phyloP scores from a whole-genome alignment of 495 filamentous ascomycete species.

The Penicillium atrosanguineum region DNA sequence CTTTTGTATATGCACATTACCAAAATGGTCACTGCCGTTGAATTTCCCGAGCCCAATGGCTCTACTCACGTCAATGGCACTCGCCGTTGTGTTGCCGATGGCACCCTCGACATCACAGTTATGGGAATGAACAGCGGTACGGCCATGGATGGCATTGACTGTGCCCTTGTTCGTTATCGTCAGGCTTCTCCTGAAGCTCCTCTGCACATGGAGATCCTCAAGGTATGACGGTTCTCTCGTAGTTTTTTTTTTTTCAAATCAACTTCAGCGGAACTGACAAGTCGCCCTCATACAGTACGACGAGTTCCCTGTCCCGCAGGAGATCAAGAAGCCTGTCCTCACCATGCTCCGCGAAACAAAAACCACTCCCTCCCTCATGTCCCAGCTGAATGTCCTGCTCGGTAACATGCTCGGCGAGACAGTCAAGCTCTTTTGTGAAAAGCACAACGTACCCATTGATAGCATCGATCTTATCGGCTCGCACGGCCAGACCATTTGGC shows the following conservation, averaged over 20 bases:
- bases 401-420: conserved; percentile 45
- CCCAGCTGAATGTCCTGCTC: conserved; percentile 45
- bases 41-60: conserved; percentile 8
- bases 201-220: conserved; percentile 40
- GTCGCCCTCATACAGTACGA: conserved; percentile 13
- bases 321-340: conserved; percentile 50
- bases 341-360: conserved; percentile 46
- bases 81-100: conserved; percentile 11
- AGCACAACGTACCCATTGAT: conserved; percentile 37
- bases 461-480: conserved; percentile 49
- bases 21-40: conserved; percentile 9
- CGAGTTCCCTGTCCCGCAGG: conserved; percentile 37
- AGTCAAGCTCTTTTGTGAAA: conserved; percentile 38
- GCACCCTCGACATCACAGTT: conserved; percentile 35
- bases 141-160: conserved; percentile 44
- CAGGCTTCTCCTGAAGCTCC: conserved; percentile 38
- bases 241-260: conserved; percentile 35
- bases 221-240: conserved; percentile 32
- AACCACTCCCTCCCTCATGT: conserved; percentile 45
- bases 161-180: conserved; percentile 44
- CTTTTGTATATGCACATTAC: conserved; percentile 1
- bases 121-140: conserved; percentile 48
- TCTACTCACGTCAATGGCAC: conserved; percentile 6
- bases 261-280: conserved; percentile 4
- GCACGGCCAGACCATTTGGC: conserved; percentile 55